Conservation (phyloP, 345 rosid genomes). For the thale cress (Arabidopsis thaliana) region TAIR10.1 NC_003070.9:3511001-3511500, state of each 20-base stretch:
- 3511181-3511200: conserved; percentile 40
- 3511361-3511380: conserved; percentile 35
- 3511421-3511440: conserved; percentile 22
- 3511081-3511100: conserved; percentile 40
- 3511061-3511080: conserved; percentile 51
- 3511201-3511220: conserved; percentile 25
- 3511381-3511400: conserved; percentile 33
- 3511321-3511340: conserved; percentile 37
- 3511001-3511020: conserved; percentile 29
- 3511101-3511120: conserved; percentile 43
- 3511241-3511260: conserved; percentile 9
- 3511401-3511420: conserved; percentile 4
- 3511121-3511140: conserved; percentile 42
- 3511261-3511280: conserved; percentile 24
- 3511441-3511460: conserved; percentile 27
- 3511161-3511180: conserved; percentile 49
- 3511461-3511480: neutral
- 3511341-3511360: conserved; percentile 25
- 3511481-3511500: conserved; percentile 28
- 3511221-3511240: conserved; percentile 27
- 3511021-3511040: neutral
- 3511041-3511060: conserved; percentile 52
- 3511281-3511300: conserved; percentile 5
- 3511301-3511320: conserved; percentile 39
- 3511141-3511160: conserved; percentile 48